Evolutionary conservation across 2,329 filamentous ascomycete species (phyloP).

Genomic region (Curvularia hawaiiensis): DNA sequence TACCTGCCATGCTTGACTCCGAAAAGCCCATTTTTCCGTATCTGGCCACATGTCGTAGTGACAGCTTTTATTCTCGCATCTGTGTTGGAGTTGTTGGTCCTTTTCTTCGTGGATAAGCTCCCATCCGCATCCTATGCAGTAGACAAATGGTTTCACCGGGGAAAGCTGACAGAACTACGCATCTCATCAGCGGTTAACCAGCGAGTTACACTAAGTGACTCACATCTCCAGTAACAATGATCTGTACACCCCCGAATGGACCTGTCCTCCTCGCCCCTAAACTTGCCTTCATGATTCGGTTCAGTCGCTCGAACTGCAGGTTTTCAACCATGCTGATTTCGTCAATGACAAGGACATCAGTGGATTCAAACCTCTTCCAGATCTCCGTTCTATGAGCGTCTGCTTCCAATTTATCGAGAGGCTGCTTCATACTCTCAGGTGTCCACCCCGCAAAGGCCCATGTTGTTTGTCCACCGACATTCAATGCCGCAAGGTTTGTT

Average conservation of each 20-base stretch:
- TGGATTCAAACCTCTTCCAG: slow-evolving; percentile 48
- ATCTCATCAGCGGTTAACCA: not conserved
- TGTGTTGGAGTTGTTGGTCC: slow-evolving; percentile 15
- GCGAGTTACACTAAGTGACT: slow-evolving; percentile 32
- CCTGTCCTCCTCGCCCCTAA: slow-evolving; percentile 18
- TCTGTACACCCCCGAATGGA: slow-evolving; percentile 57
- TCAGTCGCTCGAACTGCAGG: slow-evolving; percentile 57
- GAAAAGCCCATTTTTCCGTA: slow-evolving; percentile 66
- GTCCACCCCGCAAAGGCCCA: slow-evolving; percentile 64
- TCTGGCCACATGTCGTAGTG: slow-evolving; percentile 49
- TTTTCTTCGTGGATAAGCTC: slow-evolving; percentile 27
- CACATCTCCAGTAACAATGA: slow-evolving; percentile 62
- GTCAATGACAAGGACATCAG: slow-evolving; percentile 66
- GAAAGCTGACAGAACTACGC: slow-evolving; percentile 51
- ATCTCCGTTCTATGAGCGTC: slow-evolving; percentile 44
- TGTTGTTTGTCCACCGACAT: slow-evolving; percentile 62
- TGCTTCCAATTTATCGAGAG: slow-evolving; percentile 44
- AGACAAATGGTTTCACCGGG: slow-evolving; percentile 61
- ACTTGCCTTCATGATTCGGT: slow-evolving; percentile 53
- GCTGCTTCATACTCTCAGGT: slow-evolving; percentile 52
- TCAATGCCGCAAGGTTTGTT: slow-evolving; percentile 63
- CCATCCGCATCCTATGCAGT: slow-evolving; percentile 58
- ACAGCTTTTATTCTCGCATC: slow-evolving; percentile 26
- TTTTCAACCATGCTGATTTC: slow-evolving; percentile 71
- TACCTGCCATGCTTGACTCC: slow-evolving; percentile 58